Conservation (phyloP, 805 yeast genomes). For the Kuraishia piskuri region DNA sequence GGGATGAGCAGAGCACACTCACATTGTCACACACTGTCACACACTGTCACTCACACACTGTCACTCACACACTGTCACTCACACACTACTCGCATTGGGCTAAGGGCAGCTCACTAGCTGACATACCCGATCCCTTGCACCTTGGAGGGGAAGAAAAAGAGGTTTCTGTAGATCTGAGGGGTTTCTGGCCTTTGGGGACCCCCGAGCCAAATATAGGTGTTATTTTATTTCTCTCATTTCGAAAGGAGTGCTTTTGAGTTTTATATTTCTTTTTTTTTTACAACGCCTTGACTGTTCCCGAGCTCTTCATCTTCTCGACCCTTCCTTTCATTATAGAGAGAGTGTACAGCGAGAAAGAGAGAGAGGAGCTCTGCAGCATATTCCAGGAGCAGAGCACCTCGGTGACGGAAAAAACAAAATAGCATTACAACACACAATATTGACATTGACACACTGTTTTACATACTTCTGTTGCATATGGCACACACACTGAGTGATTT, state of each 20-base stretch:
- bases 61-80: background rate
- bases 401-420: background rate
- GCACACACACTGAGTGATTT: no score
- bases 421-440: no score
- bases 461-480: no score
- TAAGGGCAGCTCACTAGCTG: no score
- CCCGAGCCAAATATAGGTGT: no score
- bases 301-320: background rate
- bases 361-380: background rate
- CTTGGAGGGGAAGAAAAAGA: background rate
- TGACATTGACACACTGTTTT: no score
- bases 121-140: background rate
- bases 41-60: background rate
- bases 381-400: background rate
- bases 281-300: no score
- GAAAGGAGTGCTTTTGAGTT: no score
- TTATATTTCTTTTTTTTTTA: no score
- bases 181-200: no score
- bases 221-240: no score
- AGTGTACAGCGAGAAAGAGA: no score
- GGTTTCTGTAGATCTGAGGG: background rate
- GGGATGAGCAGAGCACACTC: background rate
- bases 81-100: background rate
- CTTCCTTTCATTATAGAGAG: background rate
- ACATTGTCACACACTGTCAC: background rate